Evolutionary conservation across 2,329 filamentous ascomycete genomes (phyloP).

Genomic region (Tympanopsis confertula): DNA sequence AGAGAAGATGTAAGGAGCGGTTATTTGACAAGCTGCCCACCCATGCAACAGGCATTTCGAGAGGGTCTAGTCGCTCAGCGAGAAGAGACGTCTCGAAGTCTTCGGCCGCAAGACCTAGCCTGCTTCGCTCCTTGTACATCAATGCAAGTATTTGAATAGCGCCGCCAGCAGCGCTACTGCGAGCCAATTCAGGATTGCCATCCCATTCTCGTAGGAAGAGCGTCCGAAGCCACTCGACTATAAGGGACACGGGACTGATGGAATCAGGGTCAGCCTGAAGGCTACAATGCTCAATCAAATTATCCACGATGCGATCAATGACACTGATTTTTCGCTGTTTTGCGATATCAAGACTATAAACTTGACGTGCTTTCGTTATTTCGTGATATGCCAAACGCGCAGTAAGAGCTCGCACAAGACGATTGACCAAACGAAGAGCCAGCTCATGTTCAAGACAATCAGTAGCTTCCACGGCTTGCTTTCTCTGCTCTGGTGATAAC

Average conservation of each 20-base stretch:
- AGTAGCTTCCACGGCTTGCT: constrained; percentile 10
- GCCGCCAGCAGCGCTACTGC: not conserved
- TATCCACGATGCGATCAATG: not conserved
- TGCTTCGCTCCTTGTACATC: not conserved
- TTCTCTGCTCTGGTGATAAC: not conserved
- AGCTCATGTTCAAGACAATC: constrained; percentile 37
- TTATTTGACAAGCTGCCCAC: constrained; percentile 30
- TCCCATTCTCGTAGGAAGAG: constrained; percentile 1
- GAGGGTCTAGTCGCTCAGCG: constrained; percentile 41
- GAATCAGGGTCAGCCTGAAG: not conserved
- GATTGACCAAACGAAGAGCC: constrained; percentile 33
- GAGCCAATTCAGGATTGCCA: not conserved
- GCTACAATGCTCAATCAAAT: not conserved
- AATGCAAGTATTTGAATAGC: not conserved
- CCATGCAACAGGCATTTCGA: constrained; percentile 45
- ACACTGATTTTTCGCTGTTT: not conserved
- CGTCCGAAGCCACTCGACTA: not conserved
- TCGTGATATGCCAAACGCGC: constrained; percentile 34
- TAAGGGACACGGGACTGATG: no score
- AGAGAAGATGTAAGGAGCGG: constrained; percentile 44
- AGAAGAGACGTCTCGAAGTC: constrained; percentile 42
- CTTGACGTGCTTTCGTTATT: constrained; percentile 24
- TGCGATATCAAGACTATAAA: constrained; percentile 12
- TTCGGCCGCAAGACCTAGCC: not conserved
- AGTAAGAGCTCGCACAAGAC: constrained; percentile 33